Evolutionary conservation across 2,329 filamentous ascomycete species (phyloP).

Genomic region (Scorias spongiosa): DNA sequence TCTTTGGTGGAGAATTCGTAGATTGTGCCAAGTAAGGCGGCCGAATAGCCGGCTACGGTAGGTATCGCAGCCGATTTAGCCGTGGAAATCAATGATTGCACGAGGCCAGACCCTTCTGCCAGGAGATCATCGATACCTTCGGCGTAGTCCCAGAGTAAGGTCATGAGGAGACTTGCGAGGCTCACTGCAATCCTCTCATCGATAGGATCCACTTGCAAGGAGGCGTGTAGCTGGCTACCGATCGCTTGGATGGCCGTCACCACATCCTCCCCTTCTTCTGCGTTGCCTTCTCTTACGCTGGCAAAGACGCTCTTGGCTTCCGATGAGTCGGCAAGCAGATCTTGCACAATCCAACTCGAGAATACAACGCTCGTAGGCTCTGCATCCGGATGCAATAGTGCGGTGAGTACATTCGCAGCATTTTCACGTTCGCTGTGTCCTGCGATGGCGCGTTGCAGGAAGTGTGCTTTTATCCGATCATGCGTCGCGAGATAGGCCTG

Average conservation of each 20-base stretch:
- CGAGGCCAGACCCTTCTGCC: conserved; percentile 80
- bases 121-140: conserved; percentile 88
- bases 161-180: conserved; percentile 76
- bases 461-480: conserved; percentile 66
- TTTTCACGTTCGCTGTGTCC: conserved; percentile 74
- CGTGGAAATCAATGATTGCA: conserved; percentile 27
- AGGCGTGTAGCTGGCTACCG: conserved; percentile 69
- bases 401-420: conserved; percentile 67
- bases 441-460: conserved; percentile 75
- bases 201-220: conserved; percentile 52
- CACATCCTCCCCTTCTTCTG: conserved; percentile 79
- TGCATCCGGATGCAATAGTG: conserved; percentile 52
- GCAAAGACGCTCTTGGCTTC: conserved; percentile 68
- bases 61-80: conserved; percentile 44
- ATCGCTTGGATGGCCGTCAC: conserved; percentile 86
- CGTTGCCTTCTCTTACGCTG: conserved; percentile 76
- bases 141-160: conserved; percentile 85
- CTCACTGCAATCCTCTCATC: conserved; percentile 69
- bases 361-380: conserved; percentile 89
- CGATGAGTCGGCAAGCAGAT: conserved; percentile 66
- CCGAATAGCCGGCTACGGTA: conserved; percentile 49
- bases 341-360: conserved; percentile 71
- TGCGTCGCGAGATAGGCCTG: conserved; percentile 86
- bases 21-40: conserved; percentile 69
- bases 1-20: conserved; percentile 98